Evolutionary conservation across 108 stramenopile species (phyloP), one percentile per base, ranked within the genome.

Genomic region (Skeletonema costatum): DNA sequence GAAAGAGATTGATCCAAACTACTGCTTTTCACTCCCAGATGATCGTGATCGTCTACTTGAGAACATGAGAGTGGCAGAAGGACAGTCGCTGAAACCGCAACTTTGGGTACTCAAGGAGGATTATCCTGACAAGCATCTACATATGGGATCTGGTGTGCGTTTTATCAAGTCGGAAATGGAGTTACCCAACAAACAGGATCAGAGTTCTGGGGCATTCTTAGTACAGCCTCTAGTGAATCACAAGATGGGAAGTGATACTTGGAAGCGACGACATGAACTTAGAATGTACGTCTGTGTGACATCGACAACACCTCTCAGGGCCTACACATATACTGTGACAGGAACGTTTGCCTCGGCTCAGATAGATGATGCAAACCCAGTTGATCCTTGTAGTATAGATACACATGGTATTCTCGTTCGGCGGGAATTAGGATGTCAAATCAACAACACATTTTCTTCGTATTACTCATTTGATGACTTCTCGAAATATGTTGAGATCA

Each of bases 301-400:
- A 36, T 69, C 68, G 6, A 69, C 68, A 33, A 58, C 33, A 14
- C 68, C 68, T 33, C 53, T 69, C 31, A 30, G 68, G 10, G 68
- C 56, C 4, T 69, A 69, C n/a, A 32, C 14, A 2, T 69, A 69
- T 32, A 11, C 46, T n/a, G 13, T 48, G 12, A n/a, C 2, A 16
- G 21, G 53, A 14, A 58, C 12, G 56, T 67, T 67, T 67, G 66
- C 66, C 25, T 19, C 17, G 5, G 5, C 30, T 33, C 29, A 19
- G 21, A 46, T 44, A 14, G 33, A 67, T 67, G 5, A 44, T 67
- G 2, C 66, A 6, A 67, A 67, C 30, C 66, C 66, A 5, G 39
- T 67, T 25, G 66, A 41, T 5, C 17, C 19, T 7, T 67, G 66
- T 13, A 67, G 44, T 67, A 16, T 67, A n/a, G 66, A 67, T 31